Conservation (phyloP, 2,329 filamentous ascomycete species). For the Pseudomassariella vexata region DNA sequence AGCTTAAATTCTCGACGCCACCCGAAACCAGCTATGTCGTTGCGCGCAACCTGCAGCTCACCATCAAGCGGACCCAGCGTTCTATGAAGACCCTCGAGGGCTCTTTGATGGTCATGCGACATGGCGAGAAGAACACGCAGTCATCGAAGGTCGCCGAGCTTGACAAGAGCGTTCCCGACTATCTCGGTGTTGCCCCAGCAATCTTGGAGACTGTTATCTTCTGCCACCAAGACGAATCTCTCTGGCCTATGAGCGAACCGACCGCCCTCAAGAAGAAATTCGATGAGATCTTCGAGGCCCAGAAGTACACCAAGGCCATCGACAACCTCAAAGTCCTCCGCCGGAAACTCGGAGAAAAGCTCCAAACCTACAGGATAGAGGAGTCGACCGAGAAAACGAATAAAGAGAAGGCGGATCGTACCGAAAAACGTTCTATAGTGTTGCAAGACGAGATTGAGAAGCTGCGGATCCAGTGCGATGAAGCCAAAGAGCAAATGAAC, state of each 20-base stretch:
- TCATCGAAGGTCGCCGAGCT: slow-evolving; percentile 79
- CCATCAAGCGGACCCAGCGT: slow-evolving; percentile 72
- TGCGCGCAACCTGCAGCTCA: slow-evolving; percentile 78
- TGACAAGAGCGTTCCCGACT: slow-evolving; percentile 76
- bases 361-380: slow-evolving; percentile 66
- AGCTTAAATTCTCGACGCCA: slow-evolving; percentile 77
- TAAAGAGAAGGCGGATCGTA: slow-evolving; percentile 76
- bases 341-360: slow-evolving; percentile 75
- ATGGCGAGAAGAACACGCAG: slow-evolving; percentile 72
- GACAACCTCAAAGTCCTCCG: slow-evolving; percentile 85
- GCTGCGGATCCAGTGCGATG: slow-evolving; percentile 51
- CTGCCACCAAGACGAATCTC: slow-evolving; percentile 94
- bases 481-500: slow-evolving; percentile 55
- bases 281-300: slow-evolving; percentile 94
- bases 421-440: slow-evolving; percentile 57
- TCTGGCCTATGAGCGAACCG: slow-evolving; percentile 94
- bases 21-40: slow-evolving; percentile 75
- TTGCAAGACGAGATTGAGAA: slow-evolving; percentile 62
- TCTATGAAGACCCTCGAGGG: slow-evolving; percentile 82
- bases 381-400: slow-evolving; percentile 75
- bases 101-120: slow-evolving; percentile 66
- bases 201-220: slow-evolving; percentile 95
- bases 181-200: slow-evolving; percentile 83
- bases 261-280: slow-evolving; percentile 84
- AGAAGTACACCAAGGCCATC: slow-evolving; percentile 96